Base-by-base conservation (phyloP, 306 rosid genomes). In the Cucurbita ficifolia region DNA sequence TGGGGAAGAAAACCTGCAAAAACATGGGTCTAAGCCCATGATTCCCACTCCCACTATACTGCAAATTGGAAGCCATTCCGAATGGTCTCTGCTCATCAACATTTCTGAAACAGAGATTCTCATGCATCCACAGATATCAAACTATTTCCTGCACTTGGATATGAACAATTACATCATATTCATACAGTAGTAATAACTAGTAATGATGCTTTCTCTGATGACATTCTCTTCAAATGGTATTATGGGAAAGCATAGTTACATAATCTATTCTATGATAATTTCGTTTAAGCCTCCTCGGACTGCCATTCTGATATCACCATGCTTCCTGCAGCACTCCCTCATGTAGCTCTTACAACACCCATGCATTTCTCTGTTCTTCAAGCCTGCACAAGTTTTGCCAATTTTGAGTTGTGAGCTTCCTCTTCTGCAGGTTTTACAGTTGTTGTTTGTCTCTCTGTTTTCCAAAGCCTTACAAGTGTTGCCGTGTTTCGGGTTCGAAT, bases 281-380 rank as follows among this genome's bases (percentile, higher is more conserved):
- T 89, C 95, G 36, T 96, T 73, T 62, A 86, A 77, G 55, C 90
- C 83, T 77, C 84, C 92, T 12, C 78, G 79, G 40, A 86, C 74
- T 74, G 81, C 76, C 74, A 81, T 60, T 53, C 84, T 81, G 22
- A 85, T 62, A 59, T 84, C 88, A 52, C 82, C 84, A 72, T 79
- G 87, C 42, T 62, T 82, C 71, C 76, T 74, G 63, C 96, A 91
- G 5, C 97, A 89, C 81, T 91, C 92, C 83, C 85, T 83, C 96
- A 83, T 82, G 83, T 89, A 89, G 80, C 92, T 89, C 84, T 84
- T 86, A 83, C 96, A 84, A 75, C 96, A 91, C n/a, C 91, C 90
- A 59, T 86, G 84, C 55, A 48, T 35, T 52, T 77, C 90, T 79
- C 96, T 86, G 18, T 85, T 87, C 35, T 85, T 87, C 48, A 85